Base-by-base conservation (phyloP, 352 stramenopile species). In the Aphanomyces invadans region DNA sequence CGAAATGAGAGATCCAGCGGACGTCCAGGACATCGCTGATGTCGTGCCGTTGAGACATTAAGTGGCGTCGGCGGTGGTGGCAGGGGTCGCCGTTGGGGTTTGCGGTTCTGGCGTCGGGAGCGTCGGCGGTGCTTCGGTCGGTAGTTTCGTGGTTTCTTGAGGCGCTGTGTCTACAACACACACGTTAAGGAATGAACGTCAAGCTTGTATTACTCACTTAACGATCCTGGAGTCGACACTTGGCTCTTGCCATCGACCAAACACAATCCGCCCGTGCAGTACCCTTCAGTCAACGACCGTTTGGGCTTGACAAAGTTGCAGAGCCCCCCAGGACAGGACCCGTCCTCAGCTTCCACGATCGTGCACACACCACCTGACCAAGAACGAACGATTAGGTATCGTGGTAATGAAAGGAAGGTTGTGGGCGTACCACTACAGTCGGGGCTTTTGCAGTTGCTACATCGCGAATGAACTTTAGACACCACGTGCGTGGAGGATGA, bases 181-280 rank as follows among this genome's bases (percentile, higher is more conserved):
- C 36, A 15, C 7, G 36, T 7, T 42, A 42, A n/a, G n/a, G n/a
- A n/a, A n/a, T n/a, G n/a, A n/a, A n/a, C n/a, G n/a, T n/a, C n/a
- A n/a, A 31, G 23, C 11, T 29, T 64, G 17, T 38, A 51, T 78
- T 66, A 87, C 56, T 81, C 54, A 45, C 78, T 85, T 23, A 87
- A 70, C n/a, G 67, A 74, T 15, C 62, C 68, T 15, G 65, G 69
- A 32, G 85, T 73, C 33, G 65, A 76, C 28, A 71, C 71, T 44
- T 87, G 79, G 4, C 51, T 59, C 36, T 77, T 57, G 56, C 73
- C 74, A 19, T 89, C 71, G 42, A 87, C 59, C 17, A 62, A 77
- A 36, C 80, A 87, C 4, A 63, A 73, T 21, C 80, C 80, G 36
- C 80, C 80, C 25, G 69, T 64, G 63, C 80, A 89, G 70, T 85